phyloP scores from a whole-genome alignment of 495 filamentous ascomycete genomes.

The Cairneyella variabilis region DNA sequence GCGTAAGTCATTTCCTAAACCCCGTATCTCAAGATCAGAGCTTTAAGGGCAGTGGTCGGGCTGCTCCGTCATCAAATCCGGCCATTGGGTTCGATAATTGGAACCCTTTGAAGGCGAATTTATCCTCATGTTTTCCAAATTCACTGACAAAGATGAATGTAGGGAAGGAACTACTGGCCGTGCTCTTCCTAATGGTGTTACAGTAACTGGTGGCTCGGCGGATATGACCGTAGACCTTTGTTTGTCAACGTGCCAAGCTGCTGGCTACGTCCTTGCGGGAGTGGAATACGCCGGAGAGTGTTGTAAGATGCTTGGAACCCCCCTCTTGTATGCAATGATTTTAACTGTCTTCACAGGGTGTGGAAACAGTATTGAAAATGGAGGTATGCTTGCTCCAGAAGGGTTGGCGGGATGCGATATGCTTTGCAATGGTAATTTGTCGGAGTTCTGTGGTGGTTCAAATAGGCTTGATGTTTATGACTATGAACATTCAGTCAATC shows the following conservation, averaged over 20 bases:
- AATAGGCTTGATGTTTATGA: conserved; percentile 48
- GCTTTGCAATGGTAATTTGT: conserved; percentile 37
- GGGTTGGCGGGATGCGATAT: conserved; percentile 40
- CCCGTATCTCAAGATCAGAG: no score
- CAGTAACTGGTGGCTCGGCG: no score
- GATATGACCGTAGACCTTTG: conserved; percentile 41
- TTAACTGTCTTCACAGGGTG: no score
- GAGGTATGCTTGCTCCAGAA: conserved; percentile 28
- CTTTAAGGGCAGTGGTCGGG: no score
- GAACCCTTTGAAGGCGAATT: no score
- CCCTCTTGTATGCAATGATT: no score
- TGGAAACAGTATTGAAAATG: conserved; percentile 47
- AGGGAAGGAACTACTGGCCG: conserved; percentile 6
- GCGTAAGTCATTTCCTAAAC: conserved; percentile 34
- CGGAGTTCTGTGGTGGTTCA: conserved; percentile 40
- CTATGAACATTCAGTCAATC: conserved; percentile 3
- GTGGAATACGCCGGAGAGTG: conserved; percentile 36
- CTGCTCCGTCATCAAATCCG: no score
- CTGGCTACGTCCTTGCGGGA: conserved; percentile 32
- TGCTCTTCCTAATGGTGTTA: conserved; percentile 14
- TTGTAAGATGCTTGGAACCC: no score
- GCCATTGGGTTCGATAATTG: no score
- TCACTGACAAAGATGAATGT: neutral
- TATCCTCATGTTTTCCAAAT: neutral
- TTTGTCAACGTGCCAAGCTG: conserved; percentile 28